Conservation (phyloP, 108 stramenopile genomes). For the Pelagomonas calceolata region DNA sequence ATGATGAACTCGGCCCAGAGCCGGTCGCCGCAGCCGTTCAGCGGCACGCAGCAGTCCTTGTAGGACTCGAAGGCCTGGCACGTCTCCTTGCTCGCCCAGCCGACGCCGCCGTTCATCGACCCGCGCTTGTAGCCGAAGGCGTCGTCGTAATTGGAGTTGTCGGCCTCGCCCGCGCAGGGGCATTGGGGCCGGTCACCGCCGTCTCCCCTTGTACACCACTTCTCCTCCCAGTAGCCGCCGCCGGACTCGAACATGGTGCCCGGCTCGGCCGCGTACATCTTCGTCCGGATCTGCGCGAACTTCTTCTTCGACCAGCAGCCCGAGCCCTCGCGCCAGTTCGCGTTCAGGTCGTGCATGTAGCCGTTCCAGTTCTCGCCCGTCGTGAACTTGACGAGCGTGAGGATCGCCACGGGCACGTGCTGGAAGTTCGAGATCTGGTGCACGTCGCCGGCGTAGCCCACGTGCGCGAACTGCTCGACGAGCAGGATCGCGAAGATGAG, state of each 20-base stretch:
- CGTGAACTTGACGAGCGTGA: conserved; percentile 50
- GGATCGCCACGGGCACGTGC: conserved; percentile 40
- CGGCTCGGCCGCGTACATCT: conserved; percentile 5
- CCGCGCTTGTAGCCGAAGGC: background rate
- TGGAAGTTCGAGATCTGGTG: conserved; percentile 52
- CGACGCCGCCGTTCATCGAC: too few species aligned
- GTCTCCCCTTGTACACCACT: conserved; percentile 30
- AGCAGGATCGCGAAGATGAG: conserved; percentile 55
- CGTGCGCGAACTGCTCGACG: conserved; percentile 34
- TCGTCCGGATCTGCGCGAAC: background rate
- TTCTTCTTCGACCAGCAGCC: conserved; percentile 3
- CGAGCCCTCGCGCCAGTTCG: background rate
- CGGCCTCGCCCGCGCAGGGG: background rate
- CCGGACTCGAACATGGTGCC: too few species aligned
- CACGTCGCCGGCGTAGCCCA: conserved; percentile 26
- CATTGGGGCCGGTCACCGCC: conserved; percentile 15
- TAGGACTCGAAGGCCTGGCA: background rate
- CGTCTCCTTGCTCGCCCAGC: too few species aligned
- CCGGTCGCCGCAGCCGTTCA: conserved; percentile 32
- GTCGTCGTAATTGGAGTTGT: too few species aligned
- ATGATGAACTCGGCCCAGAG: conserved; percentile 9
- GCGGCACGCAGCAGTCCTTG: conserved; percentile 19
- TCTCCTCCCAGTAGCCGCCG: conserved; percentile 23
- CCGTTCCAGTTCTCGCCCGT: conserved; percentile 66
- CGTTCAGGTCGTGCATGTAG: conserved; percentile 34